Evolutionary conservation across 805 yeast genomes (phyloP).

Genomic region (Metschnikowia continentalis): DNA sequence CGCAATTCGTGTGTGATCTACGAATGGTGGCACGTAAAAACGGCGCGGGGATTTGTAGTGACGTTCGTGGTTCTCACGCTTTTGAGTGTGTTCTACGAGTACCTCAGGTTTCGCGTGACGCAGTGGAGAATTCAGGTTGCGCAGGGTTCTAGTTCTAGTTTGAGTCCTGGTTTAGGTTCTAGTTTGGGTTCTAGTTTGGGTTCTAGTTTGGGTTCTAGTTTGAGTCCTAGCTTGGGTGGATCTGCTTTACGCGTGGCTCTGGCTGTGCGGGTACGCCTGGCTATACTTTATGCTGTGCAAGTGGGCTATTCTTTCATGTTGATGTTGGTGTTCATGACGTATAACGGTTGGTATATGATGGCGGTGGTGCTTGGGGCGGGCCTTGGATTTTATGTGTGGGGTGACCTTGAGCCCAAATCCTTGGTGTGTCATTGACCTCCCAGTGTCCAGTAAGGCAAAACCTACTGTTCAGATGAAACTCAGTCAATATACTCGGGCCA

Average conservation of each 20-base stretch:
- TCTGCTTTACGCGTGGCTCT: too few relatives aligned
- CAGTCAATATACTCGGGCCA: too few relatives aligned
- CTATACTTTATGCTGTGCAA: constrained; percentile 56
- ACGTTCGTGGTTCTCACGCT: constrained; percentile 47
- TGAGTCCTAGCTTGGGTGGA: too few relatives aligned
- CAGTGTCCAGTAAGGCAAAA: too few relatives aligned
- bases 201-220: too few relatives aligned
- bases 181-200: too few relatives aligned
- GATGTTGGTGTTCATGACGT: constrained; percentile 84
- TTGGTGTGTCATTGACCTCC: constrained; percentile 31
- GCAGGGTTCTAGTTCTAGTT: not conserved
- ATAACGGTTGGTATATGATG: constrained; percentile 79
- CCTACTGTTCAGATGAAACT: too few relatives aligned
- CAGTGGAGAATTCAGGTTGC: constrained; percentile 25
- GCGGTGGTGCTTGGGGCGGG: constrained; percentile 71
- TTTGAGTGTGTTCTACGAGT: constrained; percentile 60
- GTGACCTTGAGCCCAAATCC: constrained; percentile 20
- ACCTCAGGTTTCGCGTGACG: constrained; percentile 29
- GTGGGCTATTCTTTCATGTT: constrained; percentile 66
- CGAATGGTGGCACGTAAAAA: constrained; percentile 74
- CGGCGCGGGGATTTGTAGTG: constrained; percentile 46
- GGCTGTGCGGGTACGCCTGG: constrained; percentile 24
- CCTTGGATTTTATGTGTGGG: constrained; percentile 65
- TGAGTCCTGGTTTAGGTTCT: too few relatives aligned
- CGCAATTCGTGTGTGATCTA: constrained; percentile 68